Base-by-base conservation (phyloP, 768 basidiomycete genomes). In the Russula sp. region DNA sequence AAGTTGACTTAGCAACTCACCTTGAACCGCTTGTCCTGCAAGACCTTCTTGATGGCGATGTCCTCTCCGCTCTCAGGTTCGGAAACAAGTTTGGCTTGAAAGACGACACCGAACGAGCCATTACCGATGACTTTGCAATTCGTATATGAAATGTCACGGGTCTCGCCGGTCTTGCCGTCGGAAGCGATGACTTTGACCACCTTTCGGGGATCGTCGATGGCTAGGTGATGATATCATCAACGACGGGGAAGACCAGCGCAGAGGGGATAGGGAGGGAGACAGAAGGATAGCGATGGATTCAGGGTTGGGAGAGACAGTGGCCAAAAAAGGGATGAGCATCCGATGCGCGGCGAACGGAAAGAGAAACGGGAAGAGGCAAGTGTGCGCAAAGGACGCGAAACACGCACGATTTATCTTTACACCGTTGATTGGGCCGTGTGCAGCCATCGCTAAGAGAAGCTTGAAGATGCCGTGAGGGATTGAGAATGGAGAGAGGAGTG, bases 1-100 rank as follows among this genome's bases (percentile, higher is more conserved):
- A 20, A 34, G 13, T 22, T 31, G 57, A 70, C 22, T 66, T 66
- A 45, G 39, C 31, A n/a, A 77, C 83, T 66, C 65, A 95, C 96
- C 92, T 99, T 99, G 89, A 99, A 99, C 69, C 97, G 86, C 83
- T 99, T 99, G 80, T 99, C 97, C 81, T 99, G 97, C 66, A 99
- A 77, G 55, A 99, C 97, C 81, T 98, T 98, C 91, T 99, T 99
- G 84, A 99, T 99, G 55, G 97, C 97, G 72, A 99, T 97, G 69
- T 98, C 94, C 62, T 89, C 89, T 20, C 78, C 79, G 39, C 83
- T 84, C 71, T 84, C 83, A 49, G 80, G 77, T 8, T 80, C 80
- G 14, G 80, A 80, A 55, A 94, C 79, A 59, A 98, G 85, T 76
- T 86, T 93, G 63, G 95, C 96, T 68, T 94, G 92, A 75, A 95